Conservation (phyloP, 805 yeast genomes). For the Candida silvicultrix region DNA sequence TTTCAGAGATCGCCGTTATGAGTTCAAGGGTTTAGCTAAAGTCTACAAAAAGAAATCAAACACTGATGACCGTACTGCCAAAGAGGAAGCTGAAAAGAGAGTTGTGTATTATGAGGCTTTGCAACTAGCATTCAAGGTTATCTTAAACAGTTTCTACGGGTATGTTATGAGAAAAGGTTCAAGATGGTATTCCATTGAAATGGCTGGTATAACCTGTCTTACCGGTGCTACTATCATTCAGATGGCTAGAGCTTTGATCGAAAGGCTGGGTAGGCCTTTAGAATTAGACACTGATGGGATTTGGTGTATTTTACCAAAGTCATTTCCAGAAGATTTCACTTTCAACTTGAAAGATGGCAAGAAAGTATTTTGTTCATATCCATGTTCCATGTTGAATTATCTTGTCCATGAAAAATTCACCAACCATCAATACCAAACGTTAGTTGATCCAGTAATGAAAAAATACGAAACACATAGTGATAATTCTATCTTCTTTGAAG, state of each 20-base stretch:
- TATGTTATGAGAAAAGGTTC: constrained; percentile 99
- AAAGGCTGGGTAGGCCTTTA: constrained; percentile 88
- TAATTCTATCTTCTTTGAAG: constrained; percentile 94
- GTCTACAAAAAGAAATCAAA: constrained; percentile 84
- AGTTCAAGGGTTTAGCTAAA: constrained; percentile 88
- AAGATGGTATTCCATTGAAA: constrained; percentile 98
- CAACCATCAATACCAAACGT: constrained; percentile 88
- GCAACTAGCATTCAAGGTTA: constrained; percentile 95
- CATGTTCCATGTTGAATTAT: constrained; percentile 94
- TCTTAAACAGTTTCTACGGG: constrained; percentile 93
- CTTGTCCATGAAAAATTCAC: constrained; percentile 88
- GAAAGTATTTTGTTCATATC: constrained; percentile 73
- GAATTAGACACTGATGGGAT: constrained; percentile 99
- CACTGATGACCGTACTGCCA: constrained; percentile 46
- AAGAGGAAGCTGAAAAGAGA: constrained; percentile 92
- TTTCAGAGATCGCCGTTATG: constrained; percentile 94
- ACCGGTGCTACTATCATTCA: constrained; percentile 98
- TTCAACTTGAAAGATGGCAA: constrained; percentile 75
- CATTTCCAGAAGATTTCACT: constrained; percentile 85
- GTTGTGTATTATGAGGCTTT: constrained; percentile 89
- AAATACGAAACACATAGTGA: constrained; percentile 77
- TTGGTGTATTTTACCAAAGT: constrained; percentile 94
- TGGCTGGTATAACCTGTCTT: constrained; percentile 98
- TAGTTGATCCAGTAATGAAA: constrained; percentile 61
- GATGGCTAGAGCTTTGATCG: constrained; percentile 90